A percentile compares a stretch with the other conserved stretches of the same genome.
Conservation (phyloP, 345 rosid genomes). For the Rhizophora apiculata region DNA sequence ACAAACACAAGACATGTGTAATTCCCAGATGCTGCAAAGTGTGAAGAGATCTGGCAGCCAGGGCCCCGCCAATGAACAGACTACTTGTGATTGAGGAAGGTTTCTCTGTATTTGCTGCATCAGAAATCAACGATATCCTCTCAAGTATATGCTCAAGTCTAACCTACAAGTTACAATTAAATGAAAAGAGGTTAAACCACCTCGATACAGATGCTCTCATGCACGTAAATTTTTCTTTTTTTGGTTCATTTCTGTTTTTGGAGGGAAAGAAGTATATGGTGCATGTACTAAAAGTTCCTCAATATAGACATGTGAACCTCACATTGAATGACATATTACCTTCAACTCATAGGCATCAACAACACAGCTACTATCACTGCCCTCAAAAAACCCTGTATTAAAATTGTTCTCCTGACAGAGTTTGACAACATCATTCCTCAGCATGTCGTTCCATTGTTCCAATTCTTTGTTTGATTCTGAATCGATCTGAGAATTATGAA, state of each 20-base stretch:
- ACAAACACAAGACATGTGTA: constrained; percentile 79
- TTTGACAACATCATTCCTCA: constrained; percentile 75
- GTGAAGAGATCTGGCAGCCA: constrained; percentile 85
- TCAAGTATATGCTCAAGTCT: constrained; percentile 97
- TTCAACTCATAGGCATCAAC: constrained; percentile 95
- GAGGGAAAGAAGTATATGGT: too few relatives aligned
- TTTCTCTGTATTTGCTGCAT: constrained; percentile 91
- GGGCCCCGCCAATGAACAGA: constrained; percentile 84
- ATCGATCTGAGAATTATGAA: constrained; percentile 55
- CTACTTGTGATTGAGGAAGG: constrained; percentile 72
- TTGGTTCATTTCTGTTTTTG: too few relatives aligned
- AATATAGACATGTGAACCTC: background rate
- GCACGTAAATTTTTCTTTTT: too few relatives aligned
- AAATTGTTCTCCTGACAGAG: constrained; percentile 95
- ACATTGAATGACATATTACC: constrained; percentile 37
- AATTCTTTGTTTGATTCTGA: constrained; percentile 81
- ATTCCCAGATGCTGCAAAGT: constrained; percentile 80
- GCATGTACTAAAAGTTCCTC: background rate
- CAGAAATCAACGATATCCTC: constrained; percentile 88
- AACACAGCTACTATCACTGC: constrained; percentile 74
- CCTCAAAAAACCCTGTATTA: constrained; percentile 88
- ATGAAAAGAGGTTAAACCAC: background rate
- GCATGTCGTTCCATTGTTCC: constrained; percentile 96
- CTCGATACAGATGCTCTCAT: too few relatives aligned
- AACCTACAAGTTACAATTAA: constrained; percentile 47